Evolutionary conservation across 1,284 basidiomycete species (phyloP).

Genomic region (Ganoderma leucocontextum): DNA sequence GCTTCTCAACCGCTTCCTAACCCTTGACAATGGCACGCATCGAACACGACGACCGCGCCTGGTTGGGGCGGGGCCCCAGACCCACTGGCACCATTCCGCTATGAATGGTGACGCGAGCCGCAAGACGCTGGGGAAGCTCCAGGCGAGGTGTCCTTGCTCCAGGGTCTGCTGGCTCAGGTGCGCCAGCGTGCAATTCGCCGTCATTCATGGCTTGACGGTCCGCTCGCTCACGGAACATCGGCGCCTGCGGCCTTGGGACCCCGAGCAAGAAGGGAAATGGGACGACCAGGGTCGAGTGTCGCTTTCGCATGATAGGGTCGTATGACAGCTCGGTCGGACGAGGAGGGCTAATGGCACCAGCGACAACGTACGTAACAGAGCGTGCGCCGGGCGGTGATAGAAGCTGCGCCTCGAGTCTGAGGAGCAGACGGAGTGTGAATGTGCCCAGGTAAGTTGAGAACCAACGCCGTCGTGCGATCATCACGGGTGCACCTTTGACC

Average conservation of each 20-base stretch:
- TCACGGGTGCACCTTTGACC: neutral
- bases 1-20: slow-evolving; percentile 6
- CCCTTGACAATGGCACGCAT: slow-evolving; percentile 9
- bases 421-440: slow-evolving; percentile 5
- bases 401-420: neutral
- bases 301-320: slow-evolving; percentile 5
- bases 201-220: neutral
- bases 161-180: slow-evolving; percentile 8
- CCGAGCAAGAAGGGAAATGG: neutral
- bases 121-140: neutral
- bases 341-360: slow-evolving; percentile 1
- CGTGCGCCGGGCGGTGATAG: slow-evolving; percentile 1
- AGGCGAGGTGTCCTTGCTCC: slow-evolving; percentile 1
- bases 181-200: slow-evolving; percentile 1
- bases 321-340: slow-evolving; percentile 7
- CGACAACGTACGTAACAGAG: neutral
- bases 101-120: slow-evolving; percentile 6
- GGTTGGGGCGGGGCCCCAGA: slow-evolving; percentile 6
- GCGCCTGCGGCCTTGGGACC: neutral
- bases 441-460: slow-evolving; percentile 4
- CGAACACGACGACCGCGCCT: slow-evolving; percentile 8
- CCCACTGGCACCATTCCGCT: neutral
- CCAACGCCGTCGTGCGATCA: neutral
- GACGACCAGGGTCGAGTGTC: neutral
- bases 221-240: neutral